These are phyloP conservation scores for Yamadazyma taylorii DNA, from an alignment of 1,139 yeast species.

Conservation along the genomic window DNA sequence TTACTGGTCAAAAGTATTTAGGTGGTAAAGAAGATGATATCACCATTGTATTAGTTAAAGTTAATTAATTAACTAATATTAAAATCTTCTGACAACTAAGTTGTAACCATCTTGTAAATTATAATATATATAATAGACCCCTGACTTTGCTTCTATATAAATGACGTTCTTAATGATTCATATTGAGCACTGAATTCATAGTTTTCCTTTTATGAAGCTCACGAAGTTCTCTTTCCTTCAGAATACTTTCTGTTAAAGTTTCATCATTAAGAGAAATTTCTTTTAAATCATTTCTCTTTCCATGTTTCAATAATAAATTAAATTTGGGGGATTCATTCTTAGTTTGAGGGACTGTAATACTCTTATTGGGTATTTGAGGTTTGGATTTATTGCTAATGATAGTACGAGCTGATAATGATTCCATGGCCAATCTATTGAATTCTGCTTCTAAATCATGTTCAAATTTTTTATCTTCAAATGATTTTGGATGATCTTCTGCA, in stretches of 20 bases:
- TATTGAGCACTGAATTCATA: constrained; percentile 42
- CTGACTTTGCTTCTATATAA: too few species aligned
- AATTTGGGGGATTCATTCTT: constrained; percentile 36
- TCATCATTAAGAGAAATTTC: constrained; percentile 45
- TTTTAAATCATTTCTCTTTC: constrained; percentile 46
- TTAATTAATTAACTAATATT: constrained; percentile 22
- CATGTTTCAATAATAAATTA: constrained; percentile 52
- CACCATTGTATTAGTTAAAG: constrained; percentile 72
- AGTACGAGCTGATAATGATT: constrained; percentile 31
- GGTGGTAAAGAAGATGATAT: constrained; percentile 98
- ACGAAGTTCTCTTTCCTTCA: constrained; percentile 33
- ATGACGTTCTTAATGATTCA: constrained; percentile 26
- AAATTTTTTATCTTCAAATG: constrained; percentile 30
- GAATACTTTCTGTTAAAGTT: constrained; percentile 43
- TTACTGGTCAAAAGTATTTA: constrained; percentile 68
- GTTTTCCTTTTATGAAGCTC: constrained; percentile 40
- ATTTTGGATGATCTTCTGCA: constrained; percentile 8
- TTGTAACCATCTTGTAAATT: constrained; percentile 3
- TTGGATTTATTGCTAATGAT: constrained; percentile 14
- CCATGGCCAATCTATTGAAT: constrained; percentile 48
- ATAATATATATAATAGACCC: too few species aligned
- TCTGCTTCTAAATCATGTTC: constrained; percentile 56
- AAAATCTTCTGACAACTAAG: background rate
- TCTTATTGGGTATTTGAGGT: background rate
- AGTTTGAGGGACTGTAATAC: constrained; percentile 4